Evolutionary conservation across 306 rosid genomes (phyloP).

Genomic region (Prunus persica): Prunus_persica_NCBIv2 NC_034015.1:19774501-19775000

Average conservation of each 20-base stretch:
- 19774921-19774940: too few species aligned
- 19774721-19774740: background rate
- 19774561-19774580: slow-evolving; percentile 54
- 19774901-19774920: too few species aligned
- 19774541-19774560: slow-evolving; percentile 30
- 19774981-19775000: background rate
- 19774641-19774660: slow-evolving; percentile 46
- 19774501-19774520: background rate
- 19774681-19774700: background rate
- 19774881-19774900: too few species aligned
- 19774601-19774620: slow-evolving; percentile 44
- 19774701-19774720: background rate
- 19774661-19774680: slow-evolving; percentile 36
- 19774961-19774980: background rate
- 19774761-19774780: background rate
- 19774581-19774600: slow-evolving; percentile 67
- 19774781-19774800: background rate
- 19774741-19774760: background rate
- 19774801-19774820: background rate
- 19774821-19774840: background rate
- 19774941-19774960: too few species aligned
- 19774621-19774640: slow-evolving; percentile 56
- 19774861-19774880: background rate
- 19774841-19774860: background rate
- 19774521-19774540: slow-evolving; percentile 1